Percentiles rank a stretch among this genome's conserved stretches.
These are phyloP conservation scores for Hygrophila difformis DNA, from an alignment of 257 asterid species.

Conservation along the genomic window DNA sequence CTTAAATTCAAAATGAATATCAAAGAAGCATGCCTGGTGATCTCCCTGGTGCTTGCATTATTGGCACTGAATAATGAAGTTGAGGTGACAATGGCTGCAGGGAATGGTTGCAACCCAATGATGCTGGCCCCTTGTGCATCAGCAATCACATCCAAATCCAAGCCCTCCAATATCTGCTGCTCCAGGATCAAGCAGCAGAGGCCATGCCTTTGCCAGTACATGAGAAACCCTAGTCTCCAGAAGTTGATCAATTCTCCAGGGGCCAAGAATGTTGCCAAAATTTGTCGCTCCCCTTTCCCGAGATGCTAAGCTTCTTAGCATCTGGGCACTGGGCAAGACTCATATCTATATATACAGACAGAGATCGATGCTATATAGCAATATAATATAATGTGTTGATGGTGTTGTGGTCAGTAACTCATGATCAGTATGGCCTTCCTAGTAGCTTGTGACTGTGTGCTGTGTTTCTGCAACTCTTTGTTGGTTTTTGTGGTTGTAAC, in stretches of 20 bases:
- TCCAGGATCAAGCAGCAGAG: conserved; percentile 66
- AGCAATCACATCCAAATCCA: conserved; percentile 50
- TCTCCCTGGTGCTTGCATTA: conserved; percentile 24
- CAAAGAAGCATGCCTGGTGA: conserved; percentile 22
- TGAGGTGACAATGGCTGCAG: conserved; percentile 35
- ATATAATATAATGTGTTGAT: too few species aligned
- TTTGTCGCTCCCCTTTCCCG: conserved; percentile 82
- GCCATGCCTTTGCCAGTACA: conserved; percentile 73
- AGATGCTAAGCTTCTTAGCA: too few species aligned
- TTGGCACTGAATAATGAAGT: conserved; percentile 25
- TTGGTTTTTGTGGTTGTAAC: too few species aligned
- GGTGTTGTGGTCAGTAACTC: too few species aligned
- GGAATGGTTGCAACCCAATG: conserved; percentile 69
- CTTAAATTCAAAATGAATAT: conserved; percentile 6
- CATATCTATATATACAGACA: too few species aligned
- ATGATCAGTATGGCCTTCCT: too few species aligned
- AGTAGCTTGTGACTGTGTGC: too few species aligned
- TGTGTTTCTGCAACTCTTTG: too few species aligned
- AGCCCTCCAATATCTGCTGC: conserved; percentile 46
- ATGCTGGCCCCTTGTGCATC: conserved; percentile 75
- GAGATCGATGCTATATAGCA: too few species aligned
- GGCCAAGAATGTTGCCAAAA: conserved; percentile 60
- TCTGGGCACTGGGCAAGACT: too few species aligned
- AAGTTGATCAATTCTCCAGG: conserved; percentile 77
- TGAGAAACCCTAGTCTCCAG: conserved; percentile 62